phyloP scores from a whole-genome alignment of 495 filamentous ascomycete genomes.

The Hypoxylon trugodes region DNA sequence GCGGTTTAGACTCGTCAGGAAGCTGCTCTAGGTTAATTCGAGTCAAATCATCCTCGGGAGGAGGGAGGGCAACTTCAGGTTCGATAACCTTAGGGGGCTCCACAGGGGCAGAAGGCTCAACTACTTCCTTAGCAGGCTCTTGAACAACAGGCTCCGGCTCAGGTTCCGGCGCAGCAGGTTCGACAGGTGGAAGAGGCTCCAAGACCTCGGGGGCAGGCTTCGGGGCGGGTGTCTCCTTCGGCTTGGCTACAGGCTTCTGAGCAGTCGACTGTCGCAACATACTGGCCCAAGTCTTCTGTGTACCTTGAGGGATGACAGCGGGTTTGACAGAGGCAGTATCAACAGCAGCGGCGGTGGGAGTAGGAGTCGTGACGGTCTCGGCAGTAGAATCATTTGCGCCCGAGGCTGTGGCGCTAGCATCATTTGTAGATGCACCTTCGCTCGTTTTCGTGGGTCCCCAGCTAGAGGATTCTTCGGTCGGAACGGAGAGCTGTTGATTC shows the following conservation, averaged over 20 bases:
- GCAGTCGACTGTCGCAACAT: slow-evolving; percentile 59
- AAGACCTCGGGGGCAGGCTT: slow-evolving; percentile 52
- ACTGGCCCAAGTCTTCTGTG: slow-evolving; percentile 66
- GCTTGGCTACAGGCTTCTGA: slow-evolving; percentile 54
- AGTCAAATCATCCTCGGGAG: slow-evolving; percentile 86
- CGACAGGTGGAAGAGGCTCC: slow-evolving; percentile 50
- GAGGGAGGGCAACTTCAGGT: slow-evolving; percentile 64
- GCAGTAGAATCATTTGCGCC: slow-evolving; percentile 35
- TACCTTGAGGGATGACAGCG: slow-evolving; percentile 43
- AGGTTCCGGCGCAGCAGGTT: slow-evolving; percentile 44
- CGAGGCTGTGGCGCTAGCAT: slow-evolving; percentile 34
- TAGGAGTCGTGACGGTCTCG: slow-evolving; percentile 30
- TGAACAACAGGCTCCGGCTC: slow-evolving; percentile 46
- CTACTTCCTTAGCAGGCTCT: slow-evolving; percentile 41
- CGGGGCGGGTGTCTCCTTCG: slow-evolving; percentile 53
- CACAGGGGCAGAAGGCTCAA: slow-evolving; percentile 41
- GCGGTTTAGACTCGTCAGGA: slow-evolving; percentile 76
- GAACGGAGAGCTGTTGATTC: slow-evolving; percentile 55
- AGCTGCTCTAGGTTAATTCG: slow-evolving; percentile 91
- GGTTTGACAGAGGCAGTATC: slow-evolving; percentile 43
- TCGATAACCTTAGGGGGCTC: slow-evolving; percentile 51
- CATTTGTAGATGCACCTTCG: slow-evolving; percentile 43
- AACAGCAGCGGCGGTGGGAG: slow-evolving; percentile 21
- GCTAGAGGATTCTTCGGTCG: slow-evolving; percentile 56
- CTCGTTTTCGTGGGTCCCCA: slow-evolving; percentile 48